These are phyloP conservation scores for Penicillium coffeae DNA, from an alignment of 495 filamentous ascomycete species.

Conservation along the genomic window DNA sequence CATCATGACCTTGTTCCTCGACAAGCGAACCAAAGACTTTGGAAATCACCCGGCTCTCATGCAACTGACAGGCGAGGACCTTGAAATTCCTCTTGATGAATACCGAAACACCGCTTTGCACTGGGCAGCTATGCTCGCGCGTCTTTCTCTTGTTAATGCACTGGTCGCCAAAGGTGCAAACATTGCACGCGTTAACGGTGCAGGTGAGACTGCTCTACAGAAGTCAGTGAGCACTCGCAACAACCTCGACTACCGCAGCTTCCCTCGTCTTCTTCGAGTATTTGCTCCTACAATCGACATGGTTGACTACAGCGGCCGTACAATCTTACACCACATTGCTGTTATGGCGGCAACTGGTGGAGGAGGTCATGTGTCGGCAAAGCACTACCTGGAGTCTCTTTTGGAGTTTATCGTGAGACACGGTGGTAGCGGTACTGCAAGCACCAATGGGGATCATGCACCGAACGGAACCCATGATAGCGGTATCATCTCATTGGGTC, in stretches of 20 bases:
- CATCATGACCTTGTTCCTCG: conserved; percentile 84
- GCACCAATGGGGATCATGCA: conserved; percentile 29
- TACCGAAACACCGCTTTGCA: conserved; percentile 86
- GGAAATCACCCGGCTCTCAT: conserved; percentile 60
- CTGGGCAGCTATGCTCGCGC: conserved; percentile 95
- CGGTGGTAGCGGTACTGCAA: conserved; percentile 52
- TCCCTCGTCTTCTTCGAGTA: conserved; percentile 80
- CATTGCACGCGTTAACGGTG: conserved; percentile 79
- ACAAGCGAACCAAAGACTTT: conserved; percentile 61
- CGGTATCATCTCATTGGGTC: conserved; percentile 73
- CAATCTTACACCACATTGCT: conserved; percentile 93
- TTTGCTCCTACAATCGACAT: conserved; percentile 89
- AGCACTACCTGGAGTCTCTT: conserved; percentile 89
- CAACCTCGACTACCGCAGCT: conserved; percentile 76
- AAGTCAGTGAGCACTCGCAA: conserved; percentile 85
- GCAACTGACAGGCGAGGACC: conserved; percentile 71
- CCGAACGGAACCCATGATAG: conserved; percentile 28
- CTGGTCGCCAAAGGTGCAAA: conserved; percentile 79
- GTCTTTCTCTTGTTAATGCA: conserved; percentile 71
- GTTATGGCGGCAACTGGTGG: conserved; percentile 91
- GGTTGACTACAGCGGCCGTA: conserved; percentile 80
- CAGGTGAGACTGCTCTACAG: conserved; percentile 88
- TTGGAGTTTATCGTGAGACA: conserved; percentile 90
- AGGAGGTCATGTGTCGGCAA: conserved; percentile 69
- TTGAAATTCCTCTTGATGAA: conserved; percentile 85